These are phyloP conservation scores for Kwoniella dejecticola DNA, from an alignment of 768 basidiomycete genomes.

Conservation along the genomic window DNA sequence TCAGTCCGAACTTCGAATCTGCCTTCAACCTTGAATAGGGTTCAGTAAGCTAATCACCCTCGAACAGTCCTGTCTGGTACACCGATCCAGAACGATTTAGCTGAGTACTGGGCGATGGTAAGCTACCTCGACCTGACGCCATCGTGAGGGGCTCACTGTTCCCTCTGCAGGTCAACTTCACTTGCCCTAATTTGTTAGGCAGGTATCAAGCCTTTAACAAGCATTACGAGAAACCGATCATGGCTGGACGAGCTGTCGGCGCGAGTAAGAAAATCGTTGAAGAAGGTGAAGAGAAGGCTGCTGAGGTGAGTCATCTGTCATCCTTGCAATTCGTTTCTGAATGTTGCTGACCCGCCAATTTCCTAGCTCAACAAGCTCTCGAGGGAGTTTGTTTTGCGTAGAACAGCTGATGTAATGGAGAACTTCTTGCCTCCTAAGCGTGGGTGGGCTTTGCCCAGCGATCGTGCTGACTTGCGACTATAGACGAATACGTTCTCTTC, in stretches of 20 bases:
- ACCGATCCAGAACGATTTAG: slow-evolving; percentile 92
- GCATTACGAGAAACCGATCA: slow-evolving; percentile 83
- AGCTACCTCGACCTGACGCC: slow-evolving; percentile 35
- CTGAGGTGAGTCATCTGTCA: too few species aligned
- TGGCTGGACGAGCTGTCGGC: slow-evolving; percentile 78
- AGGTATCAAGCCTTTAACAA: slow-evolving; percentile 55
- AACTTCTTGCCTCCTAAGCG: slow-evolving; percentile 89
- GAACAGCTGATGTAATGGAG: slow-evolving; percentile 78
- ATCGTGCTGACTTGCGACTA: neutral
- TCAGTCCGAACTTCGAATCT: slow-evolving; percentile 11
- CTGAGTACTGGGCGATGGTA: slow-evolving; percentile 97
- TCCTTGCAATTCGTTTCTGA: neutral
- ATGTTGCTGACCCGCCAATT: neutral
- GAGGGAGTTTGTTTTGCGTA: slow-evolving; percentile 84
- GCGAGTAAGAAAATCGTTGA: slow-evolving; percentile 72
- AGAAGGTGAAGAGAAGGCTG: slow-evolving; percentile 72
- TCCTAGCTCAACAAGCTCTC: slow-evolving; percentile 64
- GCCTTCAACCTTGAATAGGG: neutral
- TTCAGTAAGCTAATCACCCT: neutral
- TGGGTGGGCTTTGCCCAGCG: slow-evolving; percentile 56
- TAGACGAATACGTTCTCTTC: slow-evolving; percentile 99
- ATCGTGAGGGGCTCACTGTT: too few species aligned
- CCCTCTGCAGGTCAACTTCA: slow-evolving; percentile 84
- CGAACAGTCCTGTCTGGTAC: slow-evolving; percentile 78
- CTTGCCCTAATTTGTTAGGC: slow-evolving; percentile 84